Evolutionary conservation across 495 filamentous ascomycete genomes (phyloP), one percentile per base, ranked within the genome.

Genomic region (Xylaria intraflava): DNA sequence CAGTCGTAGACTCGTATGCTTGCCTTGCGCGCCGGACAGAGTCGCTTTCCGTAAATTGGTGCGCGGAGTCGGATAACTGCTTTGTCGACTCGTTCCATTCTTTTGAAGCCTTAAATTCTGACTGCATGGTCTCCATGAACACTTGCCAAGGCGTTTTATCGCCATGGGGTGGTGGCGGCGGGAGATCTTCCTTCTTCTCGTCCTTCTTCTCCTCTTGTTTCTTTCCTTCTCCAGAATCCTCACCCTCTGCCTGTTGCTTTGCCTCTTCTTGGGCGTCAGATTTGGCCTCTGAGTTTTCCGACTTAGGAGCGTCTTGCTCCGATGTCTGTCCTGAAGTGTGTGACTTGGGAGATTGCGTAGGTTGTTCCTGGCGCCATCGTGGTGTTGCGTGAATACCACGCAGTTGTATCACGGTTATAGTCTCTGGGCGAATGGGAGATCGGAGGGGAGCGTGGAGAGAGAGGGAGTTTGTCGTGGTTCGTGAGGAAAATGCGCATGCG

Each of bases 41-140:
- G 66, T 95, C 90, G 62, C 86, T 96, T 68, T 97, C 93, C n/a
- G 83, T 86, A 64, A 98, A 90, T 55, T 96, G 80, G 59, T 95
- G 85, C 22, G 89, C 90, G 0, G 85, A 87, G 33, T 87, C 86
- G 11, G 89, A 89, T 10, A 98, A 79, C 47, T 90, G 89, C 68
- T 97, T 96, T 16, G 91, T 98, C 39, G 89, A 95, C 61, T 98
- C 93, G 62, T 97, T 93, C 93, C 94, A 98, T 69, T 98, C 93
- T 67, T 97, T 95, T 16, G 93, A 97, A 24, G 90, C 87, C 65
- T 96, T 91, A 71, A 98, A 93, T 66, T 97, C 93, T 46, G 78
- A 75, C 62, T 88, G 82, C 67, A 98, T 81, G 49, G 93, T 98
- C 61, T 98, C 93, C 55, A 89, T 87, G 76, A 98, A 98, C 35